A percentile compares a stretch with the other conserved stretches of the same genome.
Evolutionary conservation across 768 basidiomycete genomes (phyloP).

Genomic region (Chalciporus sphaerocephalus): DNA sequence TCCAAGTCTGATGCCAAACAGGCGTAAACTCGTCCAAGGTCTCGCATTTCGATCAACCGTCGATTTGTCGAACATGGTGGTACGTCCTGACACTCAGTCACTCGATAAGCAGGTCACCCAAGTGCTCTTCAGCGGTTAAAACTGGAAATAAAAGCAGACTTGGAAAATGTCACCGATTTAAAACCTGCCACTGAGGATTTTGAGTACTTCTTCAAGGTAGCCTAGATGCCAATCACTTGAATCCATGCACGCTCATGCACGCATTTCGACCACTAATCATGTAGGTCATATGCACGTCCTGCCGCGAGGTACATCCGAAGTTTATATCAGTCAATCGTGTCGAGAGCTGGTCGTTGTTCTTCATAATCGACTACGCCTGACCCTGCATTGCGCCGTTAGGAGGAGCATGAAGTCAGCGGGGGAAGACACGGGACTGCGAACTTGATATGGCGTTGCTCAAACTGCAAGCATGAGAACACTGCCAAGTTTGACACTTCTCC

Average conservation of each 20-base stretch:
- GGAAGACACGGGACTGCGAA: conserved; percentile 67
- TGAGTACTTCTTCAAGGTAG: conserved; percentile 77
- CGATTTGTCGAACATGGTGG: conserved; percentile 42
- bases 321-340: conserved; percentile 64
- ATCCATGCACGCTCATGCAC: conserved; percentile 2
- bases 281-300: conserved; percentile 76
- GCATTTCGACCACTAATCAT: not conserved
- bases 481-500: conserved; percentile 67
- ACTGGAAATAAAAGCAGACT: conserved; percentile 71
- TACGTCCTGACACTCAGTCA: conserved; percentile 30
- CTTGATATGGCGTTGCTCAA: conserved; percentile 77
- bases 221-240: not conserved
- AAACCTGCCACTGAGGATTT: conserved; percentile 63
- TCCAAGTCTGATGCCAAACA: conserved; percentile 19
- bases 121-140: conserved; percentile 43
- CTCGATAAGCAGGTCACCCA: not conserved
- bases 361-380: not conserved
- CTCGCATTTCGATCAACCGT: not conserved
- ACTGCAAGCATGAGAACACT: conserved; percentile 76
- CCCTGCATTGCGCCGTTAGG: conserved; percentile 39
- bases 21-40: conserved; percentile 16
- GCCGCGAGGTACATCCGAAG: conserved; percentile 74
- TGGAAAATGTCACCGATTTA: conserved; percentile 74
- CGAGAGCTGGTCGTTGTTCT: conserved; percentile 35
- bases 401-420: conserved; percentile 60